Conservation (phyloP, 2,329 filamentous ascomycete species). For the Ceratocystis harringtonii region DNA sequence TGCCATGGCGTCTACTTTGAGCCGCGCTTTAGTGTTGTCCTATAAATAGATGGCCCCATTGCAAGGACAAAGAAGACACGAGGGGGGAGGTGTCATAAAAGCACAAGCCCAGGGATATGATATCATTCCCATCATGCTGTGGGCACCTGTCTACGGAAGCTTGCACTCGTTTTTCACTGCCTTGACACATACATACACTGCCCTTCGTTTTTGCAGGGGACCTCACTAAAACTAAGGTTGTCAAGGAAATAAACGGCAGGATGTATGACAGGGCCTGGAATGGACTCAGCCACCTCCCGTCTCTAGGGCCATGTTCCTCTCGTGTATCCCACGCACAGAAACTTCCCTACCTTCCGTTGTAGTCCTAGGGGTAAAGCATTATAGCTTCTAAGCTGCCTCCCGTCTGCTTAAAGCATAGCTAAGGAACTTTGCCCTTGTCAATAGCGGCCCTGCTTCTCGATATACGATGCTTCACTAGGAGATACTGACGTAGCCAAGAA, state of each 20-base stretch:
- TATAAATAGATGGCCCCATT: neutral
- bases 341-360: neutral
- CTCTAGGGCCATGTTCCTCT: neutral
- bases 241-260: neutral
- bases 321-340: neutral
- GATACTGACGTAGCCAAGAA: too few species aligned
- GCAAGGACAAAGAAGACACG: neutral
- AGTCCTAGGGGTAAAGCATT: neutral
- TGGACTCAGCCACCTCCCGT: neutral
- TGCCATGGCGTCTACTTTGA: neutral
- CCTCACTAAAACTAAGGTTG: neutral
- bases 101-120: slow-evolving; percentile 1
- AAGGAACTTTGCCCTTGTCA: too few species aligned
- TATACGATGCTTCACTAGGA: too few species aligned
- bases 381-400: too few species aligned
- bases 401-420: too few species aligned
- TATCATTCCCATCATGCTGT: neutral
- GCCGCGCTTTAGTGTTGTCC: neutral
- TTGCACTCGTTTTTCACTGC: neutral
- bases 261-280: neutral
- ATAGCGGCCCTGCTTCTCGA: too few species aligned
- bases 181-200: neutral
- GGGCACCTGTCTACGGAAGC: neutral
- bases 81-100: neutral
- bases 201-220: neutral